Base-by-base conservation (phyloP, 441 rosid genomes). In the Pelargonium australe region DNA sequence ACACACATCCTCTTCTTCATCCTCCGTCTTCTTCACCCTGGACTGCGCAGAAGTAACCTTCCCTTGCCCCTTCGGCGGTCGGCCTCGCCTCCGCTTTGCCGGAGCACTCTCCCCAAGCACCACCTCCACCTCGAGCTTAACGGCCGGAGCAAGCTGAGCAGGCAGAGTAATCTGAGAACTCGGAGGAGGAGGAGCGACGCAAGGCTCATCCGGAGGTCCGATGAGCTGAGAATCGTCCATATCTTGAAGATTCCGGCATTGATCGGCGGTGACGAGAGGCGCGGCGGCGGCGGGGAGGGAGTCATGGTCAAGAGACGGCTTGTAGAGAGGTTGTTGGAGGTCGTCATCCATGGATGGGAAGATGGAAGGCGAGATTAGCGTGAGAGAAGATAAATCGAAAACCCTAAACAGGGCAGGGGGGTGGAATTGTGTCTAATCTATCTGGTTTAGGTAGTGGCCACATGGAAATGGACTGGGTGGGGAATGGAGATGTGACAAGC, bases 1-100 rank as follows among this genome's bases (percentile, higher is more conserved):
- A 67, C 99, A 96, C 74, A 96, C 99, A 74, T 96, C 99, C 65
- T 96, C 78, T 17, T 75, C 78, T 5, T 75, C 75, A 19, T 68
- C 97, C 66, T 87, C 96, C 37, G 85, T 89, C 16, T 66, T 72
- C 67, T 69, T 80, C 66, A 74, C 82, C 76, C 70, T 80, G 73
- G 37, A 84, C 66, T 69, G 69, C 11, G 66, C 64, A 19, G 66
- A 55, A 65, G 60, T 57, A 58, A 66, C 44, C 57, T 78, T 78
- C 75, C 73, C 77, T 53, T 64, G 85, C 70, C 66, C 68, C 70
- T 77, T 84, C 4, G 96, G 92, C 44, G 97, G 98, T 65, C 99
- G 86, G 11, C 97, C 98, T 1, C 96, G 85, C 81, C 81, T 84
- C 77, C 92, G 80, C 82, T 89, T 92, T 49, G 68, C 81, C 16